Percentiles rank a stretch among this genome's conserved stretches.
Conservation (phyloP, 208 protist genomes). For the Lotmaria passim region DNA sequence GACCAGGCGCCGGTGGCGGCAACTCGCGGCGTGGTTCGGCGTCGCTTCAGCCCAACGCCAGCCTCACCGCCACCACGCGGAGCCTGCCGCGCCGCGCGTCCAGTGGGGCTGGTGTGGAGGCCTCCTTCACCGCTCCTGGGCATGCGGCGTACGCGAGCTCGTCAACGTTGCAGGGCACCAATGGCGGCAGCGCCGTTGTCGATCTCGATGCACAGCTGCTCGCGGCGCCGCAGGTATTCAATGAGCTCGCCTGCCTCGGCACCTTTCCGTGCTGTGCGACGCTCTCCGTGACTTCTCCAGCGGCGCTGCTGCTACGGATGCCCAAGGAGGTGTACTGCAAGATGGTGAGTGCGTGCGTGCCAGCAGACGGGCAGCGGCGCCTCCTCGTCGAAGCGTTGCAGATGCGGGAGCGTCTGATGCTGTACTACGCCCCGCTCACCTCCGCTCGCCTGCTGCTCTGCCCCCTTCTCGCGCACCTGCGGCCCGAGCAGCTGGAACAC, state of each 20-base stretch:
- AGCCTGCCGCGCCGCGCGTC: slow-evolving; percentile 12
- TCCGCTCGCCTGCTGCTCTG: slow-evolving; percentile 62
- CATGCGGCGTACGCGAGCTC: slow-evolving; percentile 11
- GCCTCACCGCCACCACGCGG: slow-evolving; percentile 10
- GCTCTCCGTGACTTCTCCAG: slow-evolving; percentile 49
- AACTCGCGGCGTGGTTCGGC: slow-evolving; percentile 10
- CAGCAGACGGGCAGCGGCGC: slow-evolving; percentile 42
- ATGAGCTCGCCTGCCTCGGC: slow-evolving; percentile 66
- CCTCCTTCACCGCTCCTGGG: neutral
- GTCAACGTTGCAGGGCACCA: neutral
- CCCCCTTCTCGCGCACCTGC: slow-evolving; percentile 60
- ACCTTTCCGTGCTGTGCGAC: slow-evolving; percentile 56
- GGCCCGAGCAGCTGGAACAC: slow-evolving; percentile 52
- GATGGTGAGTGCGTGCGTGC: slow-evolving; percentile 40
- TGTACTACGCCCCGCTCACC: slow-evolving; percentile 68
- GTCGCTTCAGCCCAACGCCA: neutral
- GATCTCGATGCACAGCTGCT: slow-evolving; percentile 35
- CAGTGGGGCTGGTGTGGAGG: neutral
- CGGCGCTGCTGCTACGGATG: slow-evolving; percentile 49
- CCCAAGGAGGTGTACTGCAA: slow-evolving; percentile 50
- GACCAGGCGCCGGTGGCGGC: slow-evolving; percentile 6
- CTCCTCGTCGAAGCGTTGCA: slow-evolving; percentile 54
- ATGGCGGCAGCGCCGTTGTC: neutral
- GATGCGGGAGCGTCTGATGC: slow-evolving; percentile 63
- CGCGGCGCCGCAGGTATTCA: slow-evolving; percentile 60